Base-by-base conservation (phyloP, 176 grass and related monocot species). In the Saccharum spontaneum region DNA sequence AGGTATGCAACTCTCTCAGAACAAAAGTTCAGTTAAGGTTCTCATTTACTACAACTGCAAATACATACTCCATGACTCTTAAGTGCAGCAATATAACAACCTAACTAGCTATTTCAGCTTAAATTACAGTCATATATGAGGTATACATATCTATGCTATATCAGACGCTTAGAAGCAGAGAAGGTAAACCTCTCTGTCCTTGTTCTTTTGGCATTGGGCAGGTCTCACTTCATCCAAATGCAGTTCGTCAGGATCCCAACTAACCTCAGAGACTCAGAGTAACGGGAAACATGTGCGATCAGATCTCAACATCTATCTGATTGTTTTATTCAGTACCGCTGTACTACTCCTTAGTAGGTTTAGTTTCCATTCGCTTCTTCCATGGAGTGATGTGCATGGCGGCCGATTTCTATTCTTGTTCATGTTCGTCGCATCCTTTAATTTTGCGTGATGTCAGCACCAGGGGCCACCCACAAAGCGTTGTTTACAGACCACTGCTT, bases 341-440 rank as follows among this genome's bases (percentile, higher is more conserved):
- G 23, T 34, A 63, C 60, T 36, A 69, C 26, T 5, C 39, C n/a
- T 61, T 38, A 69, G 39, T 20, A 33, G 14, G 28, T 34, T 57
- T 75, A 67, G 44, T 44, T 17, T 43, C 13, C 3, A 2, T 36
- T 54, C 7, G 8, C 68, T 7, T 50, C 22, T 80, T 67, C 59
- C 85, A 12, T n/a, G 85, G 60, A 81, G 24, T 68, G 48, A 69
- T 70, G 62, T 26, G 70, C 40, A 15, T 46, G 44, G 77, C 36
- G 26, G 44, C 20, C 15, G 22, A 41, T 50, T 84, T 73, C 10
- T 37, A 15, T 67, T 24, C 1, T 34, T 89, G 20, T 59, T 59
- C 54, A n/a, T 28, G 45, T 75, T 52, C 28, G 5, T 69, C 33
- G 20, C 54, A 45, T 66, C 17, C 23, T 68, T 61, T 36, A 36